A percentile compares a stretch with the other conserved stretches of the same genome.
Evolutionary conservation across 2,329 filamentous ascomycete species (phyloP).

Genomic region (Zasmidium citrigriseum): DNA sequence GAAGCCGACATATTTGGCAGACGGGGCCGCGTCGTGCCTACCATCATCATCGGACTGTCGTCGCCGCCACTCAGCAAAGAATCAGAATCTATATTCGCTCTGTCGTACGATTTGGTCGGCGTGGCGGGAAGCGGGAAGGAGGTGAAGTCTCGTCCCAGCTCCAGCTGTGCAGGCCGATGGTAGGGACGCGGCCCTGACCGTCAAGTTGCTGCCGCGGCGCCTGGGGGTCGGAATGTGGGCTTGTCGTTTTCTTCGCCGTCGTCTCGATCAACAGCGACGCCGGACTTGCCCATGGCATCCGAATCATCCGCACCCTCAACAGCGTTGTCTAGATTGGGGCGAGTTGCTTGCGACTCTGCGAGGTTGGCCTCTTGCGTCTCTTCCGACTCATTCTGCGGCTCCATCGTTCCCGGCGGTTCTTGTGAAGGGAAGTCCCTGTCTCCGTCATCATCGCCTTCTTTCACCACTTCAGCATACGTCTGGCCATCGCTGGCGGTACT

Average conservation of each 20-base stretch:
- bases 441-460: neutral
- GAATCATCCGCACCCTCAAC: slow-evolving; percentile 21
- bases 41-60: neutral
- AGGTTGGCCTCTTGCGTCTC: slow-evolving; percentile 27
- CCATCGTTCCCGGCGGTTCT: slow-evolving; percentile 4
- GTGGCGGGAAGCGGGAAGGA: neutral
- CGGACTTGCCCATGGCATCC: slow-evolving; percentile 33
- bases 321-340: slow-evolving; percentile 15
- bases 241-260: neutral
- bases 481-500: neutral
- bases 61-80: neutral
- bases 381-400: slow-evolving; percentile 18
- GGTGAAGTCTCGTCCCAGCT: neutral
- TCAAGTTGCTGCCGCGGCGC: slow-evolving; percentile 3
- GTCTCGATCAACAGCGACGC: slow-evolving; percentile 25
- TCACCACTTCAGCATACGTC: slow-evolving; percentile 1
- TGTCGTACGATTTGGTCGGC: slow-evolving; percentile 5
- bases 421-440: neutral
- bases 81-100: neutral
- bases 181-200: slow-evolving; percentile 5
- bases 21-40: neutral
- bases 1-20: slow-evolving; percentile 1
- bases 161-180: slow-evolving; percentile 5
- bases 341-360: slow-evolving; percentile 18
- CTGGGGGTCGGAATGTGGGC: neutral